Evolutionary conservation across 345 rosid species (phyloP).

Genomic region (Brassica juncea): DNA sequence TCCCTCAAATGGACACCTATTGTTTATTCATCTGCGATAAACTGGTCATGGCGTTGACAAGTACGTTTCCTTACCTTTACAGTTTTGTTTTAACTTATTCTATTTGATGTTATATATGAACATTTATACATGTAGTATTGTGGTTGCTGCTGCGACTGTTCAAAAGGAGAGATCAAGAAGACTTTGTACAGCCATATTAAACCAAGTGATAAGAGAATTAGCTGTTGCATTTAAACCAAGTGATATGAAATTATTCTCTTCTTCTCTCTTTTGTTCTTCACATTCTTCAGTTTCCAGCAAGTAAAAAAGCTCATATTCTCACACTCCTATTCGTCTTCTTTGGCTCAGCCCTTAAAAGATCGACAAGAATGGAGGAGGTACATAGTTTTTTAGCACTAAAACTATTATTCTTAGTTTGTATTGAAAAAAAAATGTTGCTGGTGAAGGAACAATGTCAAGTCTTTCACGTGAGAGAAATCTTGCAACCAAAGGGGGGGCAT

Average conservation of each 20-base stretch:
- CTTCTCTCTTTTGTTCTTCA: no score
- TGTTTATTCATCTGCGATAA: conserved; percentile 82
- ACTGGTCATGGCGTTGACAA: conserved; percentile 83
- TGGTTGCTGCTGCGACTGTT: conserved; percentile 71
- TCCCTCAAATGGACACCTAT: conserved; percentile 89
- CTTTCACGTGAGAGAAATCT: neutral
- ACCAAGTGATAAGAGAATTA: conserved; percentile 73
- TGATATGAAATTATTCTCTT: no score
- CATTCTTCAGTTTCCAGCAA: no score
- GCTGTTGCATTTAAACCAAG: conserved; percentile 70
- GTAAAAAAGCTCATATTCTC: no score
- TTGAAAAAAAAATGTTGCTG: neutral
- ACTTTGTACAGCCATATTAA: conserved; percentile 74
- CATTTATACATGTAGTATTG: conserved; percentile 52
- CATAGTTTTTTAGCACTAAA: neutral
- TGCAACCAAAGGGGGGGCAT: neutral
- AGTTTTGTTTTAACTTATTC: neutral
- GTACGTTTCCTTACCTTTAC: conserved; percentile 45
- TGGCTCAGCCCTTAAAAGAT: neutral
- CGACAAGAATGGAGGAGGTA: neutral
- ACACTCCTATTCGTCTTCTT: neutral
- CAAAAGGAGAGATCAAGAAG: conserved; percentile 94
- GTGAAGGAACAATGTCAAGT: neutral
- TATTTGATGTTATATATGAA: neutral
- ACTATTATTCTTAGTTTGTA: neutral